Percentiles rank a stretch among this genome's conserved stretches.
Evolutionary conservation across 768 basidiomycete genomes (phyloP).

Genomic region (Scleroderma bovista): DNA sequence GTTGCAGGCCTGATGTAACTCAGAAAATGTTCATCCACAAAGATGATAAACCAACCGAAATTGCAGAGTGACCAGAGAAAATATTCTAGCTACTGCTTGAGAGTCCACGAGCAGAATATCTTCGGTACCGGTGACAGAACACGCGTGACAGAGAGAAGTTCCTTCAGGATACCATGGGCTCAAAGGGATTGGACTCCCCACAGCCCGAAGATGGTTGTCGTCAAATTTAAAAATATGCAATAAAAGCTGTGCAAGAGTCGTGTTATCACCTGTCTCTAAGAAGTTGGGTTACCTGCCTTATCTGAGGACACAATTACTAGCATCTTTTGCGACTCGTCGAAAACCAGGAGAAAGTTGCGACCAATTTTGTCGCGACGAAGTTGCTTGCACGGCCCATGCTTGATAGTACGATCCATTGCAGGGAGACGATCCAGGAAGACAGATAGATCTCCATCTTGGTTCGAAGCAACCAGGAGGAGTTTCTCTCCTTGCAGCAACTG

Average conservation of each 20-base stretch:
- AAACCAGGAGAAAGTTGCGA: slow-evolving; percentile 33
- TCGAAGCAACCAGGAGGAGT: slow-evolving; percentile 34
- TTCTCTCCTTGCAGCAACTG: slow-evolving; percentile 34
- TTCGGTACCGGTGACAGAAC: slow-evolving; percentile 46
- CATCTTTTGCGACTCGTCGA: slow-evolving; percentile 42
- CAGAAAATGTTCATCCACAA: background rate
- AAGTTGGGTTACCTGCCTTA: slow-evolving; percentile 29
- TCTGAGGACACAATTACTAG: slow-evolving; percentile 35
- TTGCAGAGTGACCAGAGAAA: slow-evolving; percentile 47
- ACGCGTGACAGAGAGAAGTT: slow-evolving; percentile 28
- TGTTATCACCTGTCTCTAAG: background rate
- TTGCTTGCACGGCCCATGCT: slow-evolving; percentile 14
- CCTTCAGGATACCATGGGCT: slow-evolving; percentile 36
- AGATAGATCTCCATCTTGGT: slow-evolving; percentile 20
- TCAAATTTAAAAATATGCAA: slow-evolving; percentile 46
- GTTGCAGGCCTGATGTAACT: slow-evolving; percentile 36
- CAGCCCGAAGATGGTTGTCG: slow-evolving; percentile 35
- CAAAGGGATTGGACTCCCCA: slow-evolving; percentile 38
- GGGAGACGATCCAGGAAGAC: slow-evolving; percentile 31
- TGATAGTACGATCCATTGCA: slow-evolving; percentile 26
- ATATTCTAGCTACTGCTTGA: slow-evolving; percentile 39
- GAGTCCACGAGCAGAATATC: slow-evolving; percentile 49
- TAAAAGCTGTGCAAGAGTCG: slow-evolving; percentile 19
- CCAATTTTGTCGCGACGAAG: slow-evolving; percentile 39
- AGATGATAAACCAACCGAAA: slow-evolving; percentile 36